phyloP scores from a whole-genome alignment of 208 protist genomes.

The Trypanosoma melophagium region DNA sequence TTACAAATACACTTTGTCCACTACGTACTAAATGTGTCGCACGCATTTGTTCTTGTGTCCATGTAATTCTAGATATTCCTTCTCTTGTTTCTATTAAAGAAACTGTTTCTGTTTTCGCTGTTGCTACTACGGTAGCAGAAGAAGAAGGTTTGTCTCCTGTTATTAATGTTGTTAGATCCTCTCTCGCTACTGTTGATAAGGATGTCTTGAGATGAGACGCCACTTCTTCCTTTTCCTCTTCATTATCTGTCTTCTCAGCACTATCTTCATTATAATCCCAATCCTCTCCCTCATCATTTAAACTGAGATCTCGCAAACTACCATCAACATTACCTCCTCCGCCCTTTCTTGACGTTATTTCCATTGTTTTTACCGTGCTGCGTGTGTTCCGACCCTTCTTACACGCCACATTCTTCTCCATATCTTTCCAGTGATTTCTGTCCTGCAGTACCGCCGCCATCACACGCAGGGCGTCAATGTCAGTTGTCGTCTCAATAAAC shows the following conservation, averaged over 20 bases:
- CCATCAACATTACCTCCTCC: background rate
- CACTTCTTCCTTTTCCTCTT: background rate
- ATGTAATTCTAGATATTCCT: slow-evolving; percentile 9
- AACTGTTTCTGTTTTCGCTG: background rate
- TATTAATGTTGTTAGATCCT: background rate
- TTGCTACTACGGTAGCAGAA: background rate
- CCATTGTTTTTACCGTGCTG: background rate
- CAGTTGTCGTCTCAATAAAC: slow-evolving; percentile 61
- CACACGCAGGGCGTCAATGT: slow-evolving; percentile 56
- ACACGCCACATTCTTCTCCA: slow-evolving; percentile 72
- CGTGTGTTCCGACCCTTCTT: slow-evolving; percentile 12
- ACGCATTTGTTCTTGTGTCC: slow-evolving; percentile 48
- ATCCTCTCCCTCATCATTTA: background rate
- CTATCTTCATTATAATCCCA: slow-evolving; percentile 11
- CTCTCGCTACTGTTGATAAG: too few relatives aligned
- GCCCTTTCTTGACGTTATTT: too few relatives aligned
- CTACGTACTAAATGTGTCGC: slow-evolving; percentile 41
- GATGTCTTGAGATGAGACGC: too few relatives aligned
- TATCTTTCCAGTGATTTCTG: slow-evolving; percentile 40
- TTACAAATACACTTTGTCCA: slow-evolving; percentile 75
- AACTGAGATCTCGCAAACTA: slow-evolving; percentile 8
- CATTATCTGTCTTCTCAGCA: background rate
- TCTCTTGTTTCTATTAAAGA: background rate
- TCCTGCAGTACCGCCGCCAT: slow-evolving; percentile 74
- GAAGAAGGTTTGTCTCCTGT: background rate